Conservation (phyloP, 768 basidiomycete genomes). For the Suillus subaureus region DNA sequence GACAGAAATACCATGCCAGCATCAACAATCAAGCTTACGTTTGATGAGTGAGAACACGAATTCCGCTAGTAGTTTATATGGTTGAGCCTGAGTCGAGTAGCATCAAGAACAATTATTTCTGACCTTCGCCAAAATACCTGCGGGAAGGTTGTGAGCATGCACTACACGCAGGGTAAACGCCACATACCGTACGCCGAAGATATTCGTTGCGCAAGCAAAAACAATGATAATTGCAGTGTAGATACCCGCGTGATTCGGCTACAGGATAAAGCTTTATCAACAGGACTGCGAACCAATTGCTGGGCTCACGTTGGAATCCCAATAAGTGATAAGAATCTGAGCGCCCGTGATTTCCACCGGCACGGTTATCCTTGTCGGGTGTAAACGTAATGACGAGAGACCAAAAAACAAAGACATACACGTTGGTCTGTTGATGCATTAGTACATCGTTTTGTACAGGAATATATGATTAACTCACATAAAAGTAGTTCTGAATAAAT, state of each 20-base stretch:
- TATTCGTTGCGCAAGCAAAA: conserved; percentile 61
- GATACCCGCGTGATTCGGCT: conserved; percentile 52
- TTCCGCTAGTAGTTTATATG: conserved; percentile 44
- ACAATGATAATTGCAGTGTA: conserved; percentile 65
- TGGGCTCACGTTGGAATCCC: conserved; percentile 60
- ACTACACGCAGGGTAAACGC: background rate
- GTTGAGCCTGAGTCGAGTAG: background rate
- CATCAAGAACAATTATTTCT: conserved; percentile 13
- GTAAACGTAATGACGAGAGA: background rate
- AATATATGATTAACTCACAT: conserved; percentile 44
- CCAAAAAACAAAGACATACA: conserved; percentile 8
- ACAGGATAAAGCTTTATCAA: background rate
- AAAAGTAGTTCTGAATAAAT: conserved; percentile 51
- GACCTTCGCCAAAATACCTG: conserved; percentile 69
- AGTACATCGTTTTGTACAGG: conserved; percentile 21
- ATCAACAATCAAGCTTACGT: conserved; percentile 37
- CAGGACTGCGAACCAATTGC: background rate
- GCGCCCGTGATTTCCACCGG: conserved; percentile 80
- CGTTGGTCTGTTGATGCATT: conserved; percentile 4
- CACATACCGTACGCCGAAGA: conserved; percentile 65
- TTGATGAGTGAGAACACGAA: conserved; percentile 70
- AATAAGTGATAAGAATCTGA: conserved; percentile 68
- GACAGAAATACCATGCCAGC: background rate
- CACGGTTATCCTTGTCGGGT: conserved; percentile 49
- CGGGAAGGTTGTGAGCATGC: background rate